Percentiles rank a stretch among this genome's conserved stretches.
Conservation (phyloP, 164 flowering plant species). For the Nelumbo lutea region DNA sequence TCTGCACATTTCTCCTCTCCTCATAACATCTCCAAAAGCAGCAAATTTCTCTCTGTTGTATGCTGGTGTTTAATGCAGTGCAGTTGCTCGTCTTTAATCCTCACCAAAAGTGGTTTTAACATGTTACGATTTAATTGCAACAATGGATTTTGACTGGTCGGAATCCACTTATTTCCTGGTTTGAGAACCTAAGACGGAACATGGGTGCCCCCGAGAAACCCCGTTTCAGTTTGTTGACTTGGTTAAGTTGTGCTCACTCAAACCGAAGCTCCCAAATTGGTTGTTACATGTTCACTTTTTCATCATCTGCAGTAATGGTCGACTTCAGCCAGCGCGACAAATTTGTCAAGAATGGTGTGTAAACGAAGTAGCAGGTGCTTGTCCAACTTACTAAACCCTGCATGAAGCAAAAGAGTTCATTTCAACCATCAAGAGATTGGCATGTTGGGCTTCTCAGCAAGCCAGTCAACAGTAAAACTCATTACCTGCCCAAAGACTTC, state of each 20-base stretch:
- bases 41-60: too few relatives aligned
- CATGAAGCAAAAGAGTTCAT: slow-evolving; percentile 1
- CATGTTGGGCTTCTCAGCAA: neutral
- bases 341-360: slow-evolving; percentile 65
- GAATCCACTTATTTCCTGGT: too few relatives aligned
- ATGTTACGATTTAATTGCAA: too few relatives aligned
- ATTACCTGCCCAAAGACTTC: slow-evolving; percentile 71
- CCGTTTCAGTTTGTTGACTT: neutral
- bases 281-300: slow-evolving; percentile 1
- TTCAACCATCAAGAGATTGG: neutral
- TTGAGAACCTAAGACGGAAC: too few relatives aligned
- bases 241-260: neutral
- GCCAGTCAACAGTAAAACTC: neutral
- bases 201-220: too few relatives aligned
- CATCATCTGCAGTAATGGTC: slow-evolving; percentile 10
- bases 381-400: slow-evolving; percentile 89
- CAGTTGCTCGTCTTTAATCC: too few relatives aligned
- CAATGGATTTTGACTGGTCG: too few relatives aligned
- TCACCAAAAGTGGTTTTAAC: too few relatives aligned
- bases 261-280: neutral
- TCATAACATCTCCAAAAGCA: too few relatives aligned
- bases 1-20: too few relatives aligned
- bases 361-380: slow-evolving; percentile 78
- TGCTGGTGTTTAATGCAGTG: too few relatives aligned
- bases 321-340: slow-evolving; percentile 68